These are phyloP conservation scores for Helicostylum pulchrum DNA, from an alignment of 192 early-diverging fungal genomes.

Conservation along the genomic window DNA sequence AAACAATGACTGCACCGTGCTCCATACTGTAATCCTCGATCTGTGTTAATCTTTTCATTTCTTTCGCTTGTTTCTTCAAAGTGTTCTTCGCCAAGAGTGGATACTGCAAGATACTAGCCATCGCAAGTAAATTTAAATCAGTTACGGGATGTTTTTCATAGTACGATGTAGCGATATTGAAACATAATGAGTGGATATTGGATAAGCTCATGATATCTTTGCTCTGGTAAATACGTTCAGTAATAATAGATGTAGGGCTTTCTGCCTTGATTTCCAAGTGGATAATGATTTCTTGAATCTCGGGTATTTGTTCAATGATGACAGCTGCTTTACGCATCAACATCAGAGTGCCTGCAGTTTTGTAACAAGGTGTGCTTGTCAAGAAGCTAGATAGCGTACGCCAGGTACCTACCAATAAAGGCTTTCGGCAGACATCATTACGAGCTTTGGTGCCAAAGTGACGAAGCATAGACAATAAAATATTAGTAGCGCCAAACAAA, in stretches of 20 bases:
- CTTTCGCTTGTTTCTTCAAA: neutral
- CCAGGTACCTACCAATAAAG: conserved; percentile 15
- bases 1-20: too few relatives aligned
- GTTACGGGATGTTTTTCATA: too few relatives aligned
- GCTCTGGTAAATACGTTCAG: neutral
- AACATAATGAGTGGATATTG: too few relatives aligned
- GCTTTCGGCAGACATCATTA: neutral
- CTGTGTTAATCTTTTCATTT: too few relatives aligned
- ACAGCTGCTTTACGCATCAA: neutral
- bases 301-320: conserved; percentile 2
- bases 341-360: conserved; percentile 1
- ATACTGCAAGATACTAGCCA: too few relatives aligned
- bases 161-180: too few relatives aligned
- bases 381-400: conserved; percentile 14
- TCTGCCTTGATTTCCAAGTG: neutral
- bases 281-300: conserved; percentile 8
- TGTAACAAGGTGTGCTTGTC: conserved; percentile 11
- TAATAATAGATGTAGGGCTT: neutral
- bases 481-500: conserved; percentile 12
- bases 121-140: too few relatives aligned
- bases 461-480: conserved; percentile 19
- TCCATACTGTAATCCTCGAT: too few relatives aligned
- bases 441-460: conserved; percentile 9
- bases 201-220: too few relatives aligned
- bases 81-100: neutral